These are phyloP conservation scores for Amborella trichopoda DNA, from an alignment of 164 flowering plant genomes.

Conservation along the genomic window DNA sequence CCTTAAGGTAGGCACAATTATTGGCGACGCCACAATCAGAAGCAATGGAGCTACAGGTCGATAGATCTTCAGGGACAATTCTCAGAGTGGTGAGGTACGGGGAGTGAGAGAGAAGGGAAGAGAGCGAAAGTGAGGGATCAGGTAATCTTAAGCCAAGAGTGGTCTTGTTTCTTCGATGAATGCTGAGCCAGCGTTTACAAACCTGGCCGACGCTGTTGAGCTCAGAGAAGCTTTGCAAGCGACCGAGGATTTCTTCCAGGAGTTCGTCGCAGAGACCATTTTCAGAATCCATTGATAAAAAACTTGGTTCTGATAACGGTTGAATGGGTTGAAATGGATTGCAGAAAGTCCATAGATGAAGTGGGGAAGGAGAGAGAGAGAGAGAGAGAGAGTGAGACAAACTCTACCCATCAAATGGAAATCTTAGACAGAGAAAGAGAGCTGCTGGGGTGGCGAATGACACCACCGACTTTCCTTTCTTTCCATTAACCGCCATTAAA, in stretches of 20 bases:
- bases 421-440: too few relatives aligned
- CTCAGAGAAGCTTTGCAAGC: constrained; percentile 24
- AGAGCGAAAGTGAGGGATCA: constrained; percentile 3
- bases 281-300: too few relatives aligned
- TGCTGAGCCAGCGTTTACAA: constrained; percentile 66
- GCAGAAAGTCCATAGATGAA: too few relatives aligned
- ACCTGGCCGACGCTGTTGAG: constrained; percentile 34
- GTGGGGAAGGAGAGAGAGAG: too few relatives aligned
- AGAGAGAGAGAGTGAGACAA: too few relatives aligned
- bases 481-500: too few relatives aligned
- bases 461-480: too few relatives aligned
- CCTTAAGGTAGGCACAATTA: constrained; percentile 24
- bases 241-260: constrained; percentile 56
- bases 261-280: constrained; percentile 44
- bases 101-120: constrained; percentile 35
- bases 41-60: not conserved
- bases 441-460: too few relatives aligned
- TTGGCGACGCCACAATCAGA: constrained; percentile 12
- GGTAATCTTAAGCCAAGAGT: constrained; percentile 34
- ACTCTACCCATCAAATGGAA: too few relatives aligned
- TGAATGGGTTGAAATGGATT: too few relatives aligned
- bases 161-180: constrained; percentile 41
- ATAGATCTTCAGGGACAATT: constrained; percentile 15
- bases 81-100: constrained; percentile 49
- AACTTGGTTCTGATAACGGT: too few relatives aligned